Evolutionary conservation across 805 yeast species (phyloP).

Genomic region (Starmerella bombicola): DNA sequence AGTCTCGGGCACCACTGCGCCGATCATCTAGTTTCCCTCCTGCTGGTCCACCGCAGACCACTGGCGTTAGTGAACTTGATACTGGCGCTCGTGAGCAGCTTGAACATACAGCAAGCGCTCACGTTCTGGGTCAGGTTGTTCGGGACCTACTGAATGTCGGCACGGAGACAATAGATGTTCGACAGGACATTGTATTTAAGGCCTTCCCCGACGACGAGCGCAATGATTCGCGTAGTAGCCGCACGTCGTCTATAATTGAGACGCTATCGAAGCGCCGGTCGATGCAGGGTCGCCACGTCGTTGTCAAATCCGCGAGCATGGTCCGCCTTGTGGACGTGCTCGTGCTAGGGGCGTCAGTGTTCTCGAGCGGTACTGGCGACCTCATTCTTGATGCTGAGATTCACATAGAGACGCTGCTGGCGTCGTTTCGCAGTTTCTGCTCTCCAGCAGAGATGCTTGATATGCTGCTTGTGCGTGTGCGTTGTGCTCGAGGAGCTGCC

Average conservation of each 20-base stretch:
- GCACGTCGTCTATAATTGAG: slow-evolving; percentile 36
- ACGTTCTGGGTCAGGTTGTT: slow-evolving; percentile 42
- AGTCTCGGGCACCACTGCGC: slow-evolving; percentile 8
- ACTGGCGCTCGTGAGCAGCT: slow-evolving; percentile 29
- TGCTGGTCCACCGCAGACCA: slow-evolving; percentile 25
- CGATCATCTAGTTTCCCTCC: slow-evolving; percentile 32
- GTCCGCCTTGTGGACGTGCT: slow-evolving; percentile 70
- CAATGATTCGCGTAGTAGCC: slow-evolving; percentile 27
- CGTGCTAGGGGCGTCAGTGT: slow-evolving; percentile 57
- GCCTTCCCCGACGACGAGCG: slow-evolving; percentile 33
- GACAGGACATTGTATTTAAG: slow-evolving; percentile 48
- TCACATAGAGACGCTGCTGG: slow-evolving; percentile 55
- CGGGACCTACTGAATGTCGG: slow-evolving; percentile 55
- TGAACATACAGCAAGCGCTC: slow-evolving; percentile 29
- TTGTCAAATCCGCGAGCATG: slow-evolving; percentile 54
- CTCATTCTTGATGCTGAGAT: slow-evolving; percentile 48
- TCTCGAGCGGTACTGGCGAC: slow-evolving; percentile 31
- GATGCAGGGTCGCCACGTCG: slow-evolving; percentile 29
- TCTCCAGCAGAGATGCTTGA: slow-evolving; percentile 43
- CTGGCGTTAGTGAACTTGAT: slow-evolving; percentile 40
- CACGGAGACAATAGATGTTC: slow-evolving; percentile 43
- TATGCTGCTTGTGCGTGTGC: slow-evolving; percentile 42
- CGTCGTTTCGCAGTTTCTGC: slow-evolving; percentile 55
- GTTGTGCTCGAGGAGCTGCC: slow-evolving; percentile 53
- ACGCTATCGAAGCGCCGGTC: slow-evolving; percentile 30